Conservation (phyloP, 2,329 filamentous ascomycete genomes). For the Orbilia brochopaga region DNA sequence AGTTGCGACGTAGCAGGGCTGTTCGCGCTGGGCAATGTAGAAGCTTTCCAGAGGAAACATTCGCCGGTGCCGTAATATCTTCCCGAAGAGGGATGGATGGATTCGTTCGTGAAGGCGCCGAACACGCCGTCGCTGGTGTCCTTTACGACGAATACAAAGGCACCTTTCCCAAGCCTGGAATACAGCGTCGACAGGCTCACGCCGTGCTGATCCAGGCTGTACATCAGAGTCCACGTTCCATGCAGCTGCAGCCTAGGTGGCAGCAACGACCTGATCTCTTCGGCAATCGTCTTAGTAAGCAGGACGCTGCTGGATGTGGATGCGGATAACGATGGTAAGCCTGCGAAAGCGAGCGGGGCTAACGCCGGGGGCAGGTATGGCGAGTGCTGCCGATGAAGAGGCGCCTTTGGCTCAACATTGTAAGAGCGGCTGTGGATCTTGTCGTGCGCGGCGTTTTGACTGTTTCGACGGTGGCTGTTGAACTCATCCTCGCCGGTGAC, state of each 20-base stretch:
- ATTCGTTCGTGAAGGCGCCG: constrained; percentile 90
- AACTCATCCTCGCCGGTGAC: constrained; percentile 48
- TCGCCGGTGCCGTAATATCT: constrained; percentile 96
- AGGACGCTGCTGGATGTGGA: constrained; percentile 58
- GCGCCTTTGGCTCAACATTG: constrained; percentile 4
- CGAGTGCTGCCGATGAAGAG: constrained; percentile 38
- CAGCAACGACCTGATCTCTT: constrained; percentile 89
- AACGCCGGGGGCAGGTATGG: constrained; percentile 42
- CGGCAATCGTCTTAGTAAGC: constrained; percentile 75
- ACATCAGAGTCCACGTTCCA: constrained; percentile 84
- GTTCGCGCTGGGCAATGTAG: constrained; percentile 63
- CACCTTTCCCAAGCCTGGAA: constrained; percentile 73
- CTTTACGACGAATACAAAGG: constrained; percentile 85
- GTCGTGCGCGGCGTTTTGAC: constrained; percentile 16
- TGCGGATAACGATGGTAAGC: not conserved
- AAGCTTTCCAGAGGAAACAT: constrained; percentile 87
- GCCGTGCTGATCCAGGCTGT: constrained; percentile 90
- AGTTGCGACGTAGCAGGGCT: constrained; percentile 51
- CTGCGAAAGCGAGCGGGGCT: constrained; percentile 21
- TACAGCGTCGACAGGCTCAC: constrained; percentile 87
- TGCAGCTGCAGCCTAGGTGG: constrained; percentile 84
- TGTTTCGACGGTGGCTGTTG: constrained; percentile 39
- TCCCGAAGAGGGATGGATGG: constrained; percentile 74
- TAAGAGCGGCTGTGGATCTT: constrained; percentile 11
- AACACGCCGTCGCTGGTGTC: constrained; percentile 74